phyloP scores from a whole-genome alignment of 495 filamentous ascomycete species.

The Patellaria atrata region DNA sequence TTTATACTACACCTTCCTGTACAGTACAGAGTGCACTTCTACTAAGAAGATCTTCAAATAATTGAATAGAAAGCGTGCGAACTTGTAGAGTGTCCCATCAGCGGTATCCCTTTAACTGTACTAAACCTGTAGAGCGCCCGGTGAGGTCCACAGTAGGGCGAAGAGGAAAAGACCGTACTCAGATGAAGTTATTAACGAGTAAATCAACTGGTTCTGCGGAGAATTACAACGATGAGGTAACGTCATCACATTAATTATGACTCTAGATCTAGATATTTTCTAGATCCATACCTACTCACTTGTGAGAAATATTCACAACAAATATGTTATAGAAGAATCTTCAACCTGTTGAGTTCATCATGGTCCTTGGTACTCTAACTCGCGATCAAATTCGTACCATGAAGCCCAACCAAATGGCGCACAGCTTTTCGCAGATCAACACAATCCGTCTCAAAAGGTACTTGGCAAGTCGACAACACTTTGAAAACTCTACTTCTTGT shows the following conservation, averaged over 20 bases:
- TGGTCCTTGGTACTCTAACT: conserved; percentile 95
- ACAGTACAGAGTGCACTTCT: too few species aligned
- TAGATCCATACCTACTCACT: neutral
- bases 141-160: too few species aligned
- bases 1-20: too few species aligned
- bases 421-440: conserved; percentile 99
- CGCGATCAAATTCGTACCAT: conserved; percentile 97
- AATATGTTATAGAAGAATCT: too few species aligned
- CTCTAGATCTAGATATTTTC: conserved; percentile 10
- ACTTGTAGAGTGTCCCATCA: too few species aligned
- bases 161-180: neutral
- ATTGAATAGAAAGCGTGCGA: too few species aligned
- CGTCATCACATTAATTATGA: neutral
- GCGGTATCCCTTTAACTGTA: too few species aligned
- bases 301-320: neutral
- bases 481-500: neutral
- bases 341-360: conserved; percentile 98
- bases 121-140: too few species aligned
- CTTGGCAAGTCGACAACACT: too few species aligned
- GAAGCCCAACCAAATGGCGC: conserved; percentile 99
- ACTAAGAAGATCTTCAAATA: too few species aligned
- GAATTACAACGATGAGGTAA: too few species aligned
- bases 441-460: too few species aligned
- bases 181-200: neutral
- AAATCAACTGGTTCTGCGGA: neutral